Conservation (phyloP, 257 asterid species). For the Solanum megistacrolobum region DNA sequence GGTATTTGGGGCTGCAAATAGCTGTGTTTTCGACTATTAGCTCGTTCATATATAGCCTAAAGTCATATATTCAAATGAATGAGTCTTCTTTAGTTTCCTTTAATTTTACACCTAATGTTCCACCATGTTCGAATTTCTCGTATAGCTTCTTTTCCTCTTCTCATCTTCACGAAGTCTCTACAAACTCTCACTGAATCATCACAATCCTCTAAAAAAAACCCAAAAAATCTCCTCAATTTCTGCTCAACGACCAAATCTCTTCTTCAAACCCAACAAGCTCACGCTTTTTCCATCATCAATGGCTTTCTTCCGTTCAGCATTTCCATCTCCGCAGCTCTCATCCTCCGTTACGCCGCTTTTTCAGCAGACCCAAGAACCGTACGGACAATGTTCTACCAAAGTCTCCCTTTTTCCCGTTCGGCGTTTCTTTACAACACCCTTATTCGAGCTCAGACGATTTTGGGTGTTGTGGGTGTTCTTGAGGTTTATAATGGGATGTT, state of each 20-base stretch:
- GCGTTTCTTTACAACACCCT: conserved; percentile 58
- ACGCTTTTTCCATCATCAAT: conserved; percentile 37
- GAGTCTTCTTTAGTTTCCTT: background rate
- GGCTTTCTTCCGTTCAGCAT: conserved; percentile 55
- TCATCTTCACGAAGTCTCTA: background rate
- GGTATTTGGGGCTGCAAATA: background rate
- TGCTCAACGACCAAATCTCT: conserved; percentile 32
- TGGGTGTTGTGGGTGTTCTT: conserved; percentile 7
- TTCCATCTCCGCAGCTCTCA: conserved; percentile 52
- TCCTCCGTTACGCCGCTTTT: conserved; percentile 55
- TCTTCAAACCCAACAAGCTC: conserved; percentile 44
- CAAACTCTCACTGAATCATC: background rate
- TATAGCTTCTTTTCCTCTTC: background rate
- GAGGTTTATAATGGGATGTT: conserved; percentile 39
- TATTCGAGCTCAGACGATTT: conserved; percentile 38
- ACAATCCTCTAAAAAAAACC: background rate
- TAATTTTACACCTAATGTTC: conserved; percentile 20
- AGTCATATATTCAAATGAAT: background rate
- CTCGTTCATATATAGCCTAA: background rate
- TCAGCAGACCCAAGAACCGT: conserved; percentile 13
- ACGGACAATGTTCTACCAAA: conserved; percentile 23
- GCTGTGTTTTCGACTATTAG: background rate
- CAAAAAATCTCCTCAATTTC: conserved; percentile 26
- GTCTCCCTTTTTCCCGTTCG: conserved; percentile 37
- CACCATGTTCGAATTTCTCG: conserved; percentile 15